Evolutionary conservation across 2,329 filamentous ascomycete species (phyloP), one percentile per base, ranked within the genome.

Genomic region (Monosporascus ibericus): DNA sequence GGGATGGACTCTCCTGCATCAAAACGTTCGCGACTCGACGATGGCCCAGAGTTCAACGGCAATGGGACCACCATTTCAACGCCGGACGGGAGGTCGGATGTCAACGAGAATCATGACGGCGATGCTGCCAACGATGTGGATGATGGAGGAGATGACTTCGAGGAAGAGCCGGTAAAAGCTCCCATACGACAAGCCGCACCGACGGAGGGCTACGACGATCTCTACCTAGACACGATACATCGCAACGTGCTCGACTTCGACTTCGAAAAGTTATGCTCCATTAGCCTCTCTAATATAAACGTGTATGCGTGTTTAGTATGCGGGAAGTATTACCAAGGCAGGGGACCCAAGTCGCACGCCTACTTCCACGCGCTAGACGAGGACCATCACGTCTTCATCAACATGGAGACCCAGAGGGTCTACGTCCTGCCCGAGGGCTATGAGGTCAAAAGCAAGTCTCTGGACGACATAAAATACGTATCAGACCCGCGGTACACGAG

Each of bases 401-500:
- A 97, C 72, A 94, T 99, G 84, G 86, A 91, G 68, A 91, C 88
- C 4, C 90, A 95, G 69, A 89, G 86, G 68, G 90, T 95, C 39
- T 96, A 90, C 68, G 90, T 95, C 40, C 78, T 99, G 49, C 94
- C 94, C 1, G 94, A 99, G 70, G 92, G 92, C 49, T 99, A 99
- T 71, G 94, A 99, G 71, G 94, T 99, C 54, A 87, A 86, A 70
- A 95, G 89, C 72, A 92, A 92, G 71, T 92, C 90, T 48, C 81
- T 99, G 60, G 94, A 97, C 59, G 94, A 99, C 70, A 96, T 99
- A 75, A 97, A 96, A 71, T 96, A 94, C 69, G 92, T 97, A 49
- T 92, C 94, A 6, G 92, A 99, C 71, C 94, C 94, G 42, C 84
- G 84, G 47, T 94, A 95, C 69, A 85, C 84, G 38, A 88, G 85